Percentiles rank a stretch among this genome's conserved stretches.
These are phyloP conservation scores for Aciculosporium take DNA, from an alignment of 2,329 filamentous ascomycete genomes.

Conservation along the genomic window DNA sequence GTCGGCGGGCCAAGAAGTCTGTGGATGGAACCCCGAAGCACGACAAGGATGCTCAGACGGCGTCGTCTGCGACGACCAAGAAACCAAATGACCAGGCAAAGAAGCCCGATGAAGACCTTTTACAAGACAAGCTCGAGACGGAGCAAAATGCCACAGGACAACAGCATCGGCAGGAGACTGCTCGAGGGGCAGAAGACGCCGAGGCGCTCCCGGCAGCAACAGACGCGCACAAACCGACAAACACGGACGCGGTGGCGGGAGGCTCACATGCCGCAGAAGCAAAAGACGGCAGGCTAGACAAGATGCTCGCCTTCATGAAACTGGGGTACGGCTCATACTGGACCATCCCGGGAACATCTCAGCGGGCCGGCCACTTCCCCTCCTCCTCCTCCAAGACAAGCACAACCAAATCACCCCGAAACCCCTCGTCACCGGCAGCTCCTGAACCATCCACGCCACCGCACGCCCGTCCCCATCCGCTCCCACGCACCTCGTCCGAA, in stretches of 20 bases:
- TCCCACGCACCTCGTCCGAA: slow-evolving; percentile 14
- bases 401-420: slow-evolving; percentile 1
- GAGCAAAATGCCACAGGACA: not conserved
- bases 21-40: slow-evolving; percentile 1
- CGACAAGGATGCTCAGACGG: slow-evolving; percentile 1
- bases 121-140: not conserved
- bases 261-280: not conserved
- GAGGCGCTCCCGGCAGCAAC: not conserved
- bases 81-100: not conserved
- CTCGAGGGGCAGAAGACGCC: not conserved
- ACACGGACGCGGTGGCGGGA: not conserved
- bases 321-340: slow-evolving; percentile 55
- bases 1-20: slow-evolving; percentile 15
- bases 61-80: not conserved
- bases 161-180: not conserved
- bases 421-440: not conserved
- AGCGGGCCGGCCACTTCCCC: slow-evolving; percentile 8
- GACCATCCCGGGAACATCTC: slow-evolving; percentile 26
- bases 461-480: slow-evolving; percentile 5
- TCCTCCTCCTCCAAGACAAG: slow-evolving; percentile 4
- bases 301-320: slow-evolving; percentile 50
- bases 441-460: not conserved
- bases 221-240: not conserved
- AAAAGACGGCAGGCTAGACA: slow-evolving; percentile 32
- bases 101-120: not conserved